Conservation (phyloP, 2,329 filamentous ascomycete genomes). For the Ceratocystis eucalypticola region DNA sequence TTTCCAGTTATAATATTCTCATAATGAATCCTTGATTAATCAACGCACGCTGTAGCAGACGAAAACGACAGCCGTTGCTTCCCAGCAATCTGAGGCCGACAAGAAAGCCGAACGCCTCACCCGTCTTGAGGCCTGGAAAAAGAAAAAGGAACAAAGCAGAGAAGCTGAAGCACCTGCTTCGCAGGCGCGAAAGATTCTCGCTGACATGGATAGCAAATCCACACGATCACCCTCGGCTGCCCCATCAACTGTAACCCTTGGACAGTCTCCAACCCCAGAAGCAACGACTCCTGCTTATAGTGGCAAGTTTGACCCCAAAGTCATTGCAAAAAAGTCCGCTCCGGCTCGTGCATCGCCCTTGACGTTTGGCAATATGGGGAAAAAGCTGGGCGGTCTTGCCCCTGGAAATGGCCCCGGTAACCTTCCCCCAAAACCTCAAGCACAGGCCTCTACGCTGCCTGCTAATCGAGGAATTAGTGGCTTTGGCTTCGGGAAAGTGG, state of each 20-base stretch:
- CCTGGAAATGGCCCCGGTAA: slow-evolving; percentile 5
- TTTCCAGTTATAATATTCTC: slow-evolving; percentile 36
- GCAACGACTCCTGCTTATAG: slow-evolving; percentile 39
- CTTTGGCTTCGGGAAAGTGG: slow-evolving; percentile 66
- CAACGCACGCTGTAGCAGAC: slow-evolving; percentile 13
- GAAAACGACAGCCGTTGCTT: slow-evolving; percentile 26
- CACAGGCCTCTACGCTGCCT: slow-evolving; percentile 41
- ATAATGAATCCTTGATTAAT: slow-evolving; percentile 13
- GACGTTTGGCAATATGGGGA: slow-evolving; percentile 29
- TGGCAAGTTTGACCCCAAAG: slow-evolving; percentile 65
- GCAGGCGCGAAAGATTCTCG: slow-evolving; percentile 52
- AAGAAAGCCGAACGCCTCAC: slow-evolving; percentile 70
- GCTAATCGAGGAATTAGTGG: slow-evolving; percentile 60
- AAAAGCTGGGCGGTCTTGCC: slow-evolving; percentile 28
- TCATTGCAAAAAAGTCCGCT: slow-evolving; percentile 50
- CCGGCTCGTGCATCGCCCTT: slow-evolving; percentile 37
- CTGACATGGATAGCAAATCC: slow-evolving; percentile 60
- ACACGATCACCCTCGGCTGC: slow-evolving; percentile 33
- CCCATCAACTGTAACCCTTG: slow-evolving; percentile 36
- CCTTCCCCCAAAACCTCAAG: slow-evolving; percentile 19
- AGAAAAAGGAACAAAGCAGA: slow-evolving; percentile 61
- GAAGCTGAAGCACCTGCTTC: slow-evolving; percentile 53
- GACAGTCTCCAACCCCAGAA: slow-evolving; percentile 33
- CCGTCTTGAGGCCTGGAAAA: slow-evolving; percentile 83
- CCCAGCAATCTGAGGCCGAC: slow-evolving; percentile 51